phyloP scores from a whole-genome alignment of 176 grass and related monocot species.

The Avena atlantica region DNA sequence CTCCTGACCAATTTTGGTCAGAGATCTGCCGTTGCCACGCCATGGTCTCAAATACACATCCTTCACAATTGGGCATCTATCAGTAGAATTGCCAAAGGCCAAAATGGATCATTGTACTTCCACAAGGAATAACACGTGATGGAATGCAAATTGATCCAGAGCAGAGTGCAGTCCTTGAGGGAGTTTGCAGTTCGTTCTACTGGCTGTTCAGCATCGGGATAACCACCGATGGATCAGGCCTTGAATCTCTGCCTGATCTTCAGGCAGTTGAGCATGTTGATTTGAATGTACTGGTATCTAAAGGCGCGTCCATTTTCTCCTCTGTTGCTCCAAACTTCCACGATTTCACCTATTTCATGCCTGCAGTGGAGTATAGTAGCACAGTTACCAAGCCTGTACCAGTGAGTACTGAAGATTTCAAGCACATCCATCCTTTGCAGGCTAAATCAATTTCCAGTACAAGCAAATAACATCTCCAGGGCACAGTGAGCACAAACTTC shows the following conservation, averaged over 20 bases:
- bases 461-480: background rate
- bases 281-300: background rate
- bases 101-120: background rate
- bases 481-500: slow-evolving; percentile 19
- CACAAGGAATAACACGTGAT: background rate
- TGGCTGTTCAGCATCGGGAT: slow-evolving; percentile 31
- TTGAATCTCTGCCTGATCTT: slow-evolving; percentile 28
- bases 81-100: background rate
- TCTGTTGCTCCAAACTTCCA: background rate
- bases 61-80: background rate
- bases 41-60: background rate
- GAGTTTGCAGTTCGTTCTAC: background rate
- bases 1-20: background rate
- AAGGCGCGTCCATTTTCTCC: background rate
- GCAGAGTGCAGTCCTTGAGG: slow-evolving; percentile 9
- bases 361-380: background rate
- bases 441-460: slow-evolving; percentile 6
- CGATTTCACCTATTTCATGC: background rate
- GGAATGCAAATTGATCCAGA: background rate
- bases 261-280: slow-evolving; percentile 35
- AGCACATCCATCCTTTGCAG: background rate
- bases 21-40: slow-evolving; percentile 11
- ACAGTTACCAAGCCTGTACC: background rate
- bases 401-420: background rate
- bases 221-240: slow-evolving; percentile 30